Evolutionary conservation across 2,329 filamentous ascomycete species (phyloP), one percentile per base, ranked within the genome.

Genomic region (Cylindrodendrum hubeiense): DNA sequence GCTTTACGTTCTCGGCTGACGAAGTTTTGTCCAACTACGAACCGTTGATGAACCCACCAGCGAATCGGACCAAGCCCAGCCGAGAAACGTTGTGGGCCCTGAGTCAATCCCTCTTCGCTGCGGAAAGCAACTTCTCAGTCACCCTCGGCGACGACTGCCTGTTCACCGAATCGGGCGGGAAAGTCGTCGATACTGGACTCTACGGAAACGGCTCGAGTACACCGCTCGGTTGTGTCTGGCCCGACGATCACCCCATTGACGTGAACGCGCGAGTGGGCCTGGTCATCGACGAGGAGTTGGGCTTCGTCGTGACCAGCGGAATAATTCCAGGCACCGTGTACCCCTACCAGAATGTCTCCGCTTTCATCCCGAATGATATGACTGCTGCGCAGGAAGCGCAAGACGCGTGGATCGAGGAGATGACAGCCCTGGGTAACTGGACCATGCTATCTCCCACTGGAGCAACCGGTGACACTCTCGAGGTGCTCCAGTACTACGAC

Each of bases 401-500:
- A 43, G 55, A 52, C 15, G 61, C 41, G 33, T 64, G 61, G 61
- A 47, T 39, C 3, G 49, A 64, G 12, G 37, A 53, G 9, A 47
- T 63, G 28, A 21, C 43, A 22, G 39, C 54, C 9, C 28, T 53
- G 28, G 55, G 49, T 4, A 41, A 17, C 22, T 12, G 49, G 7
- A 30, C 49, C 15, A n/a, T 64, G 26, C 26, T 64, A 5, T 46
- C 61, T 37, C 61, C 61, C 24, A 49, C 43, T 19, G 43, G 61
- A 24, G 61, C 47, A 19, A 64, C 61, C 2, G 61, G 61, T 34
- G 61, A 64, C 3, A 64, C 61, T 60, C 61, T 64, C 8, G 61
- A 64, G 33, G 55, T 64, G 33, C 61, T 64, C 33, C 61, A 64
- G 41, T 64, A 60, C 55, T 64, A 64, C 55, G 49, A 64, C 22